phyloP scores from a whole-genome alignment of 148 eudicot species.

The Vaccinium vitisidaea region DNA sequence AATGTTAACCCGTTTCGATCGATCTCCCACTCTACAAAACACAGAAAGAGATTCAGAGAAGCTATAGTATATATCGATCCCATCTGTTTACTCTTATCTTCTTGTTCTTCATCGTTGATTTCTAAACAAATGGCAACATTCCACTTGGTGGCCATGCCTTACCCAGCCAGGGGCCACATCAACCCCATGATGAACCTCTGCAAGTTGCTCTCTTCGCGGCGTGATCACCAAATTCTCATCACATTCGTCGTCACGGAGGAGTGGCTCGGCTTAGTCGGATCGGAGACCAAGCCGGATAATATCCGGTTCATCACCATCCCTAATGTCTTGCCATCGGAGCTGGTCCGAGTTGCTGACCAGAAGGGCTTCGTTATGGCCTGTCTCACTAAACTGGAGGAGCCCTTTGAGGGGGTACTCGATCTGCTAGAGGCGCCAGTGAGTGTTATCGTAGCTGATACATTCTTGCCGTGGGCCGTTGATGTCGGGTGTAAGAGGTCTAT shows the following conservation, averaged over 20 bases:
- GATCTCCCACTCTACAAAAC: too few species aligned
- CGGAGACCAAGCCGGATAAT: constrained; percentile 17
- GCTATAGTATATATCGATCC: too few species aligned
- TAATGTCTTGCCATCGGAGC: constrained; percentile 36
- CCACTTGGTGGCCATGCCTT: constrained; percentile 29
- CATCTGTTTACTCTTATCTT: too few species aligned
- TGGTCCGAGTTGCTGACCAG: constrained; percentile 24
- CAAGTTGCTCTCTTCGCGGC: constrained; percentile 1
- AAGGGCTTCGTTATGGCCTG: constrained; percentile 24
- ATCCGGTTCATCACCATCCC: constrained; percentile 27
- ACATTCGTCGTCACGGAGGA: constrained; percentile 27
- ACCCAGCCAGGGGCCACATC: constrained; percentile 33
- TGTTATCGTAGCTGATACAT: constrained; percentile 31
- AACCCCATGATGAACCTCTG: constrained; percentile 36
- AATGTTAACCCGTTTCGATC: too few species aligned
- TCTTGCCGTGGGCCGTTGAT: constrained; percentile 30
- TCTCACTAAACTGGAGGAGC: constrained; percentile 26
- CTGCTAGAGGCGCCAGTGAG: constrained; percentile 14
- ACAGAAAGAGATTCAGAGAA: too few species aligned
- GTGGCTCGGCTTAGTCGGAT: constrained; percentile 26
- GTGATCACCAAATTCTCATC: not conserved
- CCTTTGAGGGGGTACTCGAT: constrained; percentile 32
- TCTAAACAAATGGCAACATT: not conserved
- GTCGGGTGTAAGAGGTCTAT: constrained; percentile 27
- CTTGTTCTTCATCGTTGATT: not conserved